Conservation (phyloP, 2,329 filamentous ascomycete genomes). For the Tolypocladium ophioglossoides region DNA sequence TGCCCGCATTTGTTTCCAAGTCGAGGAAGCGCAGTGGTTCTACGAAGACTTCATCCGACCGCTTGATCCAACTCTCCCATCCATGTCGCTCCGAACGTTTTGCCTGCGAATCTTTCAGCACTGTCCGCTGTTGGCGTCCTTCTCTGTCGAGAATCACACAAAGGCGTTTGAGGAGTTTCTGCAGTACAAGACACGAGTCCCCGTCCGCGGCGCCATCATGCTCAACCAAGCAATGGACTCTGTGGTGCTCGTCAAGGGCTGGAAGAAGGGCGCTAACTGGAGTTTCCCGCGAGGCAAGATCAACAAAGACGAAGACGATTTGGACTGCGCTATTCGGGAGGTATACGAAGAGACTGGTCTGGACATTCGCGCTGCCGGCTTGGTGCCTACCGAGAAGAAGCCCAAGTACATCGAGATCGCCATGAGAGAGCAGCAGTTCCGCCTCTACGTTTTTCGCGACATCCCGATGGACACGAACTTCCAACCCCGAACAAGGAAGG, state of each 20-base stretch:
- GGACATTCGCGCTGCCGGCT: slow-evolving; percentile 63
- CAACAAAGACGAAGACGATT: slow-evolving; percentile 89
- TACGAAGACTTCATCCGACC: slow-evolving; percentile 99
- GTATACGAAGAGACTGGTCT: slow-evolving; percentile 95
- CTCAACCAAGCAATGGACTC: slow-evolving; percentile 92
- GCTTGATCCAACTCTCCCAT: slow-evolving; percentile 72
- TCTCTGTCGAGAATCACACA: slow-evolving; percentile 66
- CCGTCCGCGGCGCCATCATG: slow-evolving; percentile 87
- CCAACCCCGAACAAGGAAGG: slow-evolving; percentile 83
- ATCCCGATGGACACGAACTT: slow-evolving; percentile 82
- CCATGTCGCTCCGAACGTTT: slow-evolving; percentile 75
- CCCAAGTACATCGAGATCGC: slow-evolving; percentile 80
- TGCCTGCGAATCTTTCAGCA: slow-evolving; percentile 87
- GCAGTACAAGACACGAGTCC: slow-evolving; percentile 87
- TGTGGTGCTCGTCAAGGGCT: slow-evolving; percentile 87
- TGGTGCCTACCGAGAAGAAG: slow-evolving; percentile 61
- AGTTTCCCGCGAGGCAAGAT: slow-evolving; percentile 96
- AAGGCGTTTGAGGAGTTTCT: slow-evolving; percentile 86
- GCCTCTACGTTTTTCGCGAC: slow-evolving; percentile 83
- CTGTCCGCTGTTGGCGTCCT: slow-evolving; percentile 77
- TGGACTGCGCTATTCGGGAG: slow-evolving; percentile 88
- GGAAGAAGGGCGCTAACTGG: slow-evolving; percentile 96
- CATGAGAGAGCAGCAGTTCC: slow-evolving; percentile 87
- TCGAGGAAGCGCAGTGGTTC: slow-evolving; percentile 99
- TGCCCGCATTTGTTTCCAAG: slow-evolving; percentile 93